These are phyloP conservation scores for Coemansia sp. DNA, from an alignment of 192 early-diverging fungal genomes.

Conservation along the genomic window DNA sequence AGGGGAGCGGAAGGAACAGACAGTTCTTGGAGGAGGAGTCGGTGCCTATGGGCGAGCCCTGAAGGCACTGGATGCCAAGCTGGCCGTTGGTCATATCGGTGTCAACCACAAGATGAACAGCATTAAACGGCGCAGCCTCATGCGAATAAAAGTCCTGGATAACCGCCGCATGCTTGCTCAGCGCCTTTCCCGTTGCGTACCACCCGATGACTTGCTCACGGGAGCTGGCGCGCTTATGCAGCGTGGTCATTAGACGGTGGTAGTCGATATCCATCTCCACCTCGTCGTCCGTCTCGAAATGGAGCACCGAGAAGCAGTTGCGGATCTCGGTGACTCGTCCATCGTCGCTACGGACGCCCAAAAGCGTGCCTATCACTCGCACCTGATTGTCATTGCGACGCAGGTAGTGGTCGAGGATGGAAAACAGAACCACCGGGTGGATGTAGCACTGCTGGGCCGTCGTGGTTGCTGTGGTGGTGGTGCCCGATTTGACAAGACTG, in stretches of 20 bases:
- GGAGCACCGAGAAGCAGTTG: constrained; percentile 82
- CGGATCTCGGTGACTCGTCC: constrained; percentile 86
- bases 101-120: constrained; percentile 89
- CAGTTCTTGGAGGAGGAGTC: constrained; percentile 75
- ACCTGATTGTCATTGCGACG: constrained; percentile 81
- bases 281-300: constrained; percentile 76
- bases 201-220: constrained; percentile 93
- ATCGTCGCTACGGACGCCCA: constrained; percentile 88
- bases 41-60: constrained; percentile 75
- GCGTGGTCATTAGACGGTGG: constrained; percentile 79
- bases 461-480: constrained; percentile 31
- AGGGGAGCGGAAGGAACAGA: constrained; percentile 87
- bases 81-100: constrained; percentile 71
- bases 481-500: constrained; percentile 32
- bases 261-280: constrained; percentile 90
- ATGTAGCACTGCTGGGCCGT: constrained; percentile 55
- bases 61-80: constrained; percentile 72
- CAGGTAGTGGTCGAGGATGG: constrained; percentile 90
- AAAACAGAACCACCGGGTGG: constrained; percentile 84
- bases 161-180: constrained; percentile 71
- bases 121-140: constrained; percentile 69
- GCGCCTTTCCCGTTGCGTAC: constrained; percentile 75
- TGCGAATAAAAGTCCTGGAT: constrained; percentile 80
- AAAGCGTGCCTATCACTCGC: constrained; percentile 86
- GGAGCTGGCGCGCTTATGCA: constrained; percentile 86